Percentiles rank a stretch among this genome's conserved stretches.
Evolutionary conservation across 1,284 basidiomycete species (phyloP).

Genomic region (Malassezia restricta): DNA sequence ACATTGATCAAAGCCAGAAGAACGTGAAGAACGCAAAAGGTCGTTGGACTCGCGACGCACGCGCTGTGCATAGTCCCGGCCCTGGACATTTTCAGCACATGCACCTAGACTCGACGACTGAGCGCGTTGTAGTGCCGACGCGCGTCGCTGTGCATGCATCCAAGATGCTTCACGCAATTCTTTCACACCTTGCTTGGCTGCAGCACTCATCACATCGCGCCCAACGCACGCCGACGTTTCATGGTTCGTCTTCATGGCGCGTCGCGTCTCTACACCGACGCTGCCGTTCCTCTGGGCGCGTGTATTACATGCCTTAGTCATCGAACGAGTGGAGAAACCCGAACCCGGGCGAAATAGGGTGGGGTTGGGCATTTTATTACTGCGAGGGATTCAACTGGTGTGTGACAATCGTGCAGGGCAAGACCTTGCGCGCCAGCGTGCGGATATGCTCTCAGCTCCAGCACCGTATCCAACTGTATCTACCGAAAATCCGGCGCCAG

Average conservation of each 20-base stretch:
- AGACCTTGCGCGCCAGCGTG: not conserved
- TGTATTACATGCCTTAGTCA: too few species aligned
- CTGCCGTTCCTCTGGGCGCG: too few species aligned
- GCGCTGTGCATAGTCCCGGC: not conserved
- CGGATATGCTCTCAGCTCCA: slow-evolving; percentile 43
- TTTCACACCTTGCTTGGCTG: slow-evolving; percentile 4
- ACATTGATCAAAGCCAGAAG: not conserved
- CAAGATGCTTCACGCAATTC: not conserved
- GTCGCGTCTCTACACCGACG: too few species aligned
- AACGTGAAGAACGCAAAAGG: not conserved
- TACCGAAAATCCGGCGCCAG: slow-evolving; percentile 35
- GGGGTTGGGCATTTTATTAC: too few species aligned
- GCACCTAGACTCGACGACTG: not conserved
- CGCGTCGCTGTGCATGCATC: slow-evolving; percentile 3
- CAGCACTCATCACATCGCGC: not conserved
- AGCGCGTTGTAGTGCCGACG: not conserved
- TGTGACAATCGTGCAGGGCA: too few species aligned
- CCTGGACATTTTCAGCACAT: slow-evolving; percentile 2
- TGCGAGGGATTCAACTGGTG: too few species aligned
- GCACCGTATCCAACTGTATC: slow-evolving; percentile 40
- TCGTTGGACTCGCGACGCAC: slow-evolving; percentile 1
- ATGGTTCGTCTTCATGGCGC: not conserved
- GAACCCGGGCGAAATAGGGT: too few species aligned
- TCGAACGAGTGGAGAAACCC: too few species aligned
- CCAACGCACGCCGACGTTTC: not conserved